These are phyloP conservation scores for Lodderomyces beijingensis DNA, from an alignment of 1,139 yeast species.

Conservation along the genomic window DNA sequence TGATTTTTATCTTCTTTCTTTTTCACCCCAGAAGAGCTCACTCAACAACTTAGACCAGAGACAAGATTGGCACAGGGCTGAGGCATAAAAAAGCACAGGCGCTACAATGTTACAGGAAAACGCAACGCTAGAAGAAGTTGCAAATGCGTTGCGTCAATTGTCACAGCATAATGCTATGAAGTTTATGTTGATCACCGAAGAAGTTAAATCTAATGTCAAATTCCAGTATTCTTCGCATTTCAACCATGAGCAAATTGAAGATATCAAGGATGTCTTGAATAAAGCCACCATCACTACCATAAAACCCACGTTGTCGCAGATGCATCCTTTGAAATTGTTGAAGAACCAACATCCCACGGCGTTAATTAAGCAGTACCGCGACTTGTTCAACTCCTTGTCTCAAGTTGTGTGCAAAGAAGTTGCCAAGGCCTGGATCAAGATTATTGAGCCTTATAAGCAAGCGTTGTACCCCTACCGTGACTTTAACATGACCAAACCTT, in stretches of 20 bases:
- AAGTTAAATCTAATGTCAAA: background rate
- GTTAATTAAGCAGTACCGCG: constrained; percentile 14
- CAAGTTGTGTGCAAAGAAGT: constrained; percentile 59
- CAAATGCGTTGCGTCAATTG: background rate
- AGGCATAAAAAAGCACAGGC: constrained; percentile 1
- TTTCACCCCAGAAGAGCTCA: too few species aligned
- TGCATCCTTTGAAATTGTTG: constrained; percentile 7
- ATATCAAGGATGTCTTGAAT: constrained; percentile 11
- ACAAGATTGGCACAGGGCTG: too few species aligned
- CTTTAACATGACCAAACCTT: constrained; percentile 47
- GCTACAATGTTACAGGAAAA: background rate
- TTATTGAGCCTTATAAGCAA: constrained; percentile 66
- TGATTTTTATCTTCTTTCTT: too few species aligned
- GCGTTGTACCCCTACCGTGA: constrained; percentile 57
- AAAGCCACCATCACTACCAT: constrained; percentile 12
- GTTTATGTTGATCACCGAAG: background rate
- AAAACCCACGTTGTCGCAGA: constrained; percentile 13
- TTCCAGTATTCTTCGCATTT: constrained; percentile 15
- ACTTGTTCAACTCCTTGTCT: constrained; percentile 17
- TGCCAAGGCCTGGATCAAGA: constrained; percentile 66
- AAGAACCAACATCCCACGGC: constrained; percentile 2
- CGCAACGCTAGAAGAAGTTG: background rate
- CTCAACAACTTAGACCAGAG: too few species aligned
- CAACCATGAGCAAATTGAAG: constrained; percentile 11
- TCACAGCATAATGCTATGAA: background rate